These are phyloP conservation scores for Acer yangbiense DNA, from an alignment of 345 rosid species.

Conservation along the genomic window DNA sequence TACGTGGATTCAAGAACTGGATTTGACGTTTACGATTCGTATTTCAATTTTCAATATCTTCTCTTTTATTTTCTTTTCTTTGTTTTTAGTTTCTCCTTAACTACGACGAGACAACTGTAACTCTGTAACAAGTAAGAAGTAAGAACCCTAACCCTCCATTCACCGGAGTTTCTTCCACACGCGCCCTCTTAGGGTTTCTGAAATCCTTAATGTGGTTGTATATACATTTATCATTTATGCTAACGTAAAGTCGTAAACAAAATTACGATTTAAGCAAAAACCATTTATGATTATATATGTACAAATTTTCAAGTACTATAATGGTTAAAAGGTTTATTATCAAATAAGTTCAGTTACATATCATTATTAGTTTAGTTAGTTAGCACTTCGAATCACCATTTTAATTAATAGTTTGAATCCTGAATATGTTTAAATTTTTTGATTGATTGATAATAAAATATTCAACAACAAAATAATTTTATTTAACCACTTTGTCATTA, in stretches of 20 bases:
- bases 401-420: not conserved
- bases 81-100: too few relatives aligned
- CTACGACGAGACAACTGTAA: constrained; percentile 8
- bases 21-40: constrained; percentile 39
- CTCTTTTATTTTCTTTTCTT: not conserved
- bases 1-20: constrained; percentile 37
- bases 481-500: too few relatives aligned
- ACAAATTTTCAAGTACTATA: too few relatives aligned
- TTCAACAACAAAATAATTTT: too few relatives aligned
- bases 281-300: not conserved
- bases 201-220: not conserved
- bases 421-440: too few relatives aligned
- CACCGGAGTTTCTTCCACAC: constrained; percentile 3
- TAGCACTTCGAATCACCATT: not conserved
- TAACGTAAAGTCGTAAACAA: too few relatives aligned
- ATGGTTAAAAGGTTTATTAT: too few relatives aligned
- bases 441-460: too few relatives aligned
- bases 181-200: constrained; percentile 14
- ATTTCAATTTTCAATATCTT: not conserved
- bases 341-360: too few relatives aligned
- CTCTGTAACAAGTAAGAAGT: not conserved
- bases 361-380: not conserved
- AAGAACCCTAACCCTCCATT: constrained; percentile 1
- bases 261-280: too few relatives aligned
- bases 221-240: not conserved